These are phyloP conservation scores for Penicillium dipodomyicola DNA, from an alignment of 495 filamentous ascomycete genomes.

Conservation along the genomic window DNA sequence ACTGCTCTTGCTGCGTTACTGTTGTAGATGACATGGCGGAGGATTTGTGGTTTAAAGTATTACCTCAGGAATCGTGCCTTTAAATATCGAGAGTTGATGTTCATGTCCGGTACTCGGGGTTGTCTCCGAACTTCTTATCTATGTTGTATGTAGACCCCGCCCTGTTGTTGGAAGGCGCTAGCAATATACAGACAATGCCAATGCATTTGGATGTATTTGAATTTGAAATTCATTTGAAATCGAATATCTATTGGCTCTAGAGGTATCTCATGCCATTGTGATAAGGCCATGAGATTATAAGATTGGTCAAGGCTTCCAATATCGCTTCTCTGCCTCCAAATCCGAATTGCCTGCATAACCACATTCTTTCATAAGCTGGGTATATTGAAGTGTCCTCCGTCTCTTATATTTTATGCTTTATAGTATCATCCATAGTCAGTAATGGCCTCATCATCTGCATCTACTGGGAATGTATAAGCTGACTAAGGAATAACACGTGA, in stretches of 20 bases:
- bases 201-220: neutral
- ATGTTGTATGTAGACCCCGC: conserved; percentile 16
- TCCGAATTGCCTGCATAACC: neutral
- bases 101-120: neutral
- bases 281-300: neutral
- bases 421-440: neutral
- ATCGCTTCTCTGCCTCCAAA: neutral
- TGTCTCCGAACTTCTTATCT: conserved; percentile 20
- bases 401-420: neutral
- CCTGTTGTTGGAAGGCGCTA: conserved; percentile 16
- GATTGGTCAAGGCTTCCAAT: neutral
- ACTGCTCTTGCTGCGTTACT: conserved; percentile 17
- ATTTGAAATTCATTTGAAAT: neutral
- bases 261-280: neutral
- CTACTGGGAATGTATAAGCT: neutral
- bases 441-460: neutral
- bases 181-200: neutral
- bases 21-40: conserved; percentile 26
- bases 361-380: too few species aligned
- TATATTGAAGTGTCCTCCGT: neutral
- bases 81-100: neutral
- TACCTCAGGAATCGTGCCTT: neutral
- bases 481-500: conserved; percentile 13
- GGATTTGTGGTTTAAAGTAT: neutral
- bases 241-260: neutral